A percentile compares a stretch with the other conserved stretches of the same genome.
phyloP scores from a whole-genome alignment of 345 rosid genomes.

The Heritiera littoralis region DNA sequence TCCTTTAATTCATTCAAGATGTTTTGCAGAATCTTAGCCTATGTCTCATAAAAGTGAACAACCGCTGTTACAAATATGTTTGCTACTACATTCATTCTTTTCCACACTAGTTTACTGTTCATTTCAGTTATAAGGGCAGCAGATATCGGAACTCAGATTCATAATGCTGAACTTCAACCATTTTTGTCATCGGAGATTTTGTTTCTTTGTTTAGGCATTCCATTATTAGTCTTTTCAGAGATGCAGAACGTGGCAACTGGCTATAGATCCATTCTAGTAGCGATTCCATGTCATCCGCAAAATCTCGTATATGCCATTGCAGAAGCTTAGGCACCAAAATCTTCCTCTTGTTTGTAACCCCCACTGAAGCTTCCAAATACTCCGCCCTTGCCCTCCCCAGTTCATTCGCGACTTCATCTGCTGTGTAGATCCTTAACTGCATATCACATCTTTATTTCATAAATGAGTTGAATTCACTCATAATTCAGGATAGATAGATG shows the following conservation, averaged over 20 bases:
- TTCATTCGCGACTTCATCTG: constrained; percentile 67
- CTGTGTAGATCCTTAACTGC: constrained; percentile 77
- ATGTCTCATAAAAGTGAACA: neutral
- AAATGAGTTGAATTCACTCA: neutral
- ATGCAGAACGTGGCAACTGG: constrained; percentile 67
- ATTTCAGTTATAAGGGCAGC: constrained; percentile 42
- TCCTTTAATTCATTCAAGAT: neutral
- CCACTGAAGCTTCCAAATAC: constrained; percentile 72
- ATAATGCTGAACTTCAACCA: constrained; percentile 72
- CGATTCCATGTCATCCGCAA: constrained; percentile 77
- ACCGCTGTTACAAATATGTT: neutral
- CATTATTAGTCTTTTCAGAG: constrained; percentile 62
- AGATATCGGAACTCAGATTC: constrained; percentile 72
- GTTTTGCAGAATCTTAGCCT: neutral
- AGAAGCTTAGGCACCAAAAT: constrained; percentile 74
- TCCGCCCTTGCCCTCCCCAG: constrained; percentile 71
- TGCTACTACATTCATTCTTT: neutral
- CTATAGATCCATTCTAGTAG: constrained; percentile 87
- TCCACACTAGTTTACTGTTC: neutral
- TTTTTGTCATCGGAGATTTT: constrained; percentile 46
- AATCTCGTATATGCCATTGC: constrained; percentile 85
- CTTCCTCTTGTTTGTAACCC: constrained; percentile 76
- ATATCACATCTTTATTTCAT: constrained; percentile 7
- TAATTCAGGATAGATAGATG: neutral
- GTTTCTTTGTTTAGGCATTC: constrained; percentile 58